A percentile compares a stretch with the other conserved stretches of the same genome.
phyloP scores from a whole-genome alignment of 208 protist species.

The Wallacemonas sp. region DNA sequence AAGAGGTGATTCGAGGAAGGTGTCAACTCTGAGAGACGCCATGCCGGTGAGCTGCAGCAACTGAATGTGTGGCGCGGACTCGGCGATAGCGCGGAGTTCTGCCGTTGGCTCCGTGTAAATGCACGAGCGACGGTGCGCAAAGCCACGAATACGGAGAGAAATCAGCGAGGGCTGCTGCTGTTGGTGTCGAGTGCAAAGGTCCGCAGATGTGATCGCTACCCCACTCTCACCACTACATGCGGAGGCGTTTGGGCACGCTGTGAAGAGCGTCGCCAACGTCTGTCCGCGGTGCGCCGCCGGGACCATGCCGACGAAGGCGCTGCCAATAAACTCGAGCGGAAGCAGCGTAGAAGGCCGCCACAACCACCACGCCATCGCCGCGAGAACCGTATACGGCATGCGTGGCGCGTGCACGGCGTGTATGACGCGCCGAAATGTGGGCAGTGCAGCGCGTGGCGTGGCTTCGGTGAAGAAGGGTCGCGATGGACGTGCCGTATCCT shows the following conservation, averaged over 20 bases:
- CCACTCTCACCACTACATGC: too few relatives aligned
- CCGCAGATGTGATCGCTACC: too few relatives aligned
- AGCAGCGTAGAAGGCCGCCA: background rate
- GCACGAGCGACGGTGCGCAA: background rate
- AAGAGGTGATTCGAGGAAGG: background rate
- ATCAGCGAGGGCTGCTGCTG: background rate
- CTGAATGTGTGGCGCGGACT: conserved; percentile 1
- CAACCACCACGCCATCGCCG: conserved; percentile 10
- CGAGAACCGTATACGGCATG: background rate
- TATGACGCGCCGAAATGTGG: background rate
- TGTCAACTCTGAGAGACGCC: background rate
- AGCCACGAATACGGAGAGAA: conserved; percentile 6
- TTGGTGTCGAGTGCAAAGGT: too few relatives aligned
- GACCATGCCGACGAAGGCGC: background rate
- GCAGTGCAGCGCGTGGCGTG: conserved; percentile 7
- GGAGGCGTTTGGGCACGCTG: background rate
- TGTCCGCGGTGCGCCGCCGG: background rate
- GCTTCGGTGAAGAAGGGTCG: conserved; percentile 11
- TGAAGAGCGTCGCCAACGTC: conserved; percentile 6
- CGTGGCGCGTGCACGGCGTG: conserved; percentile 3
- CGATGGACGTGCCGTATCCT: background rate
- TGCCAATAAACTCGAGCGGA: conserved; percentile 8
- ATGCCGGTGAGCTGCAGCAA: conserved; percentile 5
- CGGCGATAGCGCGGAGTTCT: background rate
- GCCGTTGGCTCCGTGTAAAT: background rate